Evolutionary conservation across 2,329 filamentous ascomycete genomes (phyloP).

Genomic region (Hymenoscyphus repandus): DNA sequence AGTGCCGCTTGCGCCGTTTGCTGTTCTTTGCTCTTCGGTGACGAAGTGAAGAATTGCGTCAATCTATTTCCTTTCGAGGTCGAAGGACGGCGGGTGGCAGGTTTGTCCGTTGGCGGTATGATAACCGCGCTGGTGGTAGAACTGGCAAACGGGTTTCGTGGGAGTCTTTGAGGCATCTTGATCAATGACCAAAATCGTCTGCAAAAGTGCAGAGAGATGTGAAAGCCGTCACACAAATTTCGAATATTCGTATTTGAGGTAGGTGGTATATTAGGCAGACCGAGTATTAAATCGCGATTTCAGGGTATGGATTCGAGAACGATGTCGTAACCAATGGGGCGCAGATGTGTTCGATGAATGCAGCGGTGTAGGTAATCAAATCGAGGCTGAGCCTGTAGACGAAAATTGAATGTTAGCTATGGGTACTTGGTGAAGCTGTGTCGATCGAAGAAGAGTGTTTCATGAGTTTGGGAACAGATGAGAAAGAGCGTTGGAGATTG

Average conservation of each 20-base stretch:
- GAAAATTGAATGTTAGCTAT: background rate
- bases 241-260: slow-evolving; percentile 6
- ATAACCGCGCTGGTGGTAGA: slow-evolving; percentile 26
- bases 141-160: slow-evolving; percentile 32
- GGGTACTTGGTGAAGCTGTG: slow-evolving; percentile 1
- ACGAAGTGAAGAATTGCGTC: slow-evolving; percentile 75
- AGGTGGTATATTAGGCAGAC: slow-evolving; percentile 7
- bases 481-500: too few relatives aligned
- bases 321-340: slow-evolving; percentile 15
- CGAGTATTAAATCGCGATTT: slow-evolving; percentile 1
- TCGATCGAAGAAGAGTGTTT: slow-evolving; percentile 8
- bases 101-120: slow-evolving; percentile 25
- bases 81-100: slow-evolving; percentile 47
- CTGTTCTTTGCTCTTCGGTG: slow-evolving; percentile 68
- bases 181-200: slow-evolving; percentile 13
- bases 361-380: slow-evolving; percentile 12
- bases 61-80: slow-evolving; percentile 70
- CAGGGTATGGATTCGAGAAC: slow-evolving; percentile 10
- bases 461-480: too few relatives aligned
- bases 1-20: slow-evolving; percentile 62
- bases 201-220: slow-evolving; percentile 4
- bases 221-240: background rate
- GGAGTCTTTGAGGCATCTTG: slow-evolving; percentile 34
- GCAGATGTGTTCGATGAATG: slow-evolving; percentile 9
- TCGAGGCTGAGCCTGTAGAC: slow-evolving; percentile 1